Percentiles rank a stretch among this genome's conserved stretches.
Conservation (phyloP, 768 basidiomycete genomes). For the Phanerochaete carnosa region DNA sequence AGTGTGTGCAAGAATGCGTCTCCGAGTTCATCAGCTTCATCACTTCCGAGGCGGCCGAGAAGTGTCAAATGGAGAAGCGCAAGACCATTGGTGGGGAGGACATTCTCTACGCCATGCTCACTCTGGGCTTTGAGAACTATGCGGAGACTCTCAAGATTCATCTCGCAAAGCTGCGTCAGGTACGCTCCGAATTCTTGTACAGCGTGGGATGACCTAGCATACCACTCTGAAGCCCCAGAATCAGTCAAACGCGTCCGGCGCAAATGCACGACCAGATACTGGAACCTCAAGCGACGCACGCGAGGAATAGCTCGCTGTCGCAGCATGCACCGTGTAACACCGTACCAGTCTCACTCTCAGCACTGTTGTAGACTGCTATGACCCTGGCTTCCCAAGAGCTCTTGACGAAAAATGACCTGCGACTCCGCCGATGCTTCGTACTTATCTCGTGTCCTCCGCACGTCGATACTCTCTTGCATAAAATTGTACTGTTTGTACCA, state of each 20-base stretch:
- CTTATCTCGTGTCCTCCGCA: no score
- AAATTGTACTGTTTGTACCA: no score
- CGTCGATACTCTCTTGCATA: no score
- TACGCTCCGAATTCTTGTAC: conserved; percentile 24
- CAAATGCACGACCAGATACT: background rate
- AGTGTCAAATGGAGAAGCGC: conserved; percentile 90
- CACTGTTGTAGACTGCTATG: no score
- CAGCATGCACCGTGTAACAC: no score
- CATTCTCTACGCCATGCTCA: conserved; percentile 90
- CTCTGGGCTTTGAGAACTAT: conserved; percentile 93
- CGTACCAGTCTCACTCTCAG: no score
- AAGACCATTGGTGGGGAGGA: conserved; percentile 99
- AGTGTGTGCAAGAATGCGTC: conserved; percentile 97
- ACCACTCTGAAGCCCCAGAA: background rate
- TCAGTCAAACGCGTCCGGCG: background rate
- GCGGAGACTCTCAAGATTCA: conserved; percentile 91
- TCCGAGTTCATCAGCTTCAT: conserved; percentile 99
- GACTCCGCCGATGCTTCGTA: no score
- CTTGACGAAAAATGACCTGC: no score
- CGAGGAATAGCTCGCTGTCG: background rate
- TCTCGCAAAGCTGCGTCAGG: conserved; percentile 85
- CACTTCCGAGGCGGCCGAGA: conserved; percentile 94
- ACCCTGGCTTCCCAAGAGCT: no score
- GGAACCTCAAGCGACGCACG: background rate
- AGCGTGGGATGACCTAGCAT: background rate